Percentiles rank a stretch among this genome's conserved stretches.
Evolutionary conservation across 1,284 basidiomycete species (phyloP).

Genomic region (Apiotrichum gracile): DNA sequence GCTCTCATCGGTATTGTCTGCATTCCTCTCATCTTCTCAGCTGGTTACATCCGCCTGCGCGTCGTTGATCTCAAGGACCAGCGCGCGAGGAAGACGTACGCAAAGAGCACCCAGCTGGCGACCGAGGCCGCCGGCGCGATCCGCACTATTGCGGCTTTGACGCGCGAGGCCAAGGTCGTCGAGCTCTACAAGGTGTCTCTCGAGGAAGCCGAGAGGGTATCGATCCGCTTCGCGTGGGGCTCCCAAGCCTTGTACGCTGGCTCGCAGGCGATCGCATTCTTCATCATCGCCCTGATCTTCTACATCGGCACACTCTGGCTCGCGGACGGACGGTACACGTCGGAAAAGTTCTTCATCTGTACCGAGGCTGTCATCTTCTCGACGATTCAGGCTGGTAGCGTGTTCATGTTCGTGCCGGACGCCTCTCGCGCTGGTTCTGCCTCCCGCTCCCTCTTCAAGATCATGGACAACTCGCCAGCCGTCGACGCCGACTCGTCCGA

Average conservation of each 20-base stretch:
- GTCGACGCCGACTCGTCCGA: slow-evolving; percentile 74
- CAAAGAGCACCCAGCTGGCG: slow-evolving; percentile 77
- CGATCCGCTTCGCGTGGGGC: slow-evolving; percentile 61
- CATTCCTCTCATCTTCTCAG: slow-evolving; percentile 72
- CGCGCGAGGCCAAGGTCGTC: slow-evolving; percentile 70
- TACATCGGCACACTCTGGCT: slow-evolving; percentile 46
- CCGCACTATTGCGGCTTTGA: slow-evolving; percentile 85
- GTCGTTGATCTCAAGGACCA: slow-evolving; percentile 73
- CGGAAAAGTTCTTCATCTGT: slow-evolving; percentile 72
- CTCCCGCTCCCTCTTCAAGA: slow-evolving; percentile 65
- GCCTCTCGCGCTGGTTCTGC: slow-evolving; percentile 79
- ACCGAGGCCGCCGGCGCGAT: slow-evolving; percentile 84
- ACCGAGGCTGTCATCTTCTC: slow-evolving; percentile 56
- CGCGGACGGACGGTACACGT: slow-evolving; percentile 56
- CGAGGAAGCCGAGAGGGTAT: slow-evolving; percentile 61
- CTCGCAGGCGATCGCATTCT: slow-evolving; percentile 73
- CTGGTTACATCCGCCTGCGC: slow-evolving; percentile 76
- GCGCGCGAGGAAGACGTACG: slow-evolving; percentile 77
- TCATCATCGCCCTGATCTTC: slow-evolving; percentile 70
- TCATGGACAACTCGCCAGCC: slow-evolving; percentile 68
- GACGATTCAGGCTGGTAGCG: slow-evolving; percentile 49
- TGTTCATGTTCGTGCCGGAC: slow-evolving; percentile 91
- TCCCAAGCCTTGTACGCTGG: slow-evolving; percentile 71
- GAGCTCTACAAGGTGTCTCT: slow-evolving; percentile 66
- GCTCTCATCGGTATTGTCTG: slow-evolving; percentile 57